Evolutionary conservation across 2,329 filamentous ascomycete genomes (phyloP), one percentile per base, ranked within the genome.

Genomic region (Anthostomella pinea): DNA sequence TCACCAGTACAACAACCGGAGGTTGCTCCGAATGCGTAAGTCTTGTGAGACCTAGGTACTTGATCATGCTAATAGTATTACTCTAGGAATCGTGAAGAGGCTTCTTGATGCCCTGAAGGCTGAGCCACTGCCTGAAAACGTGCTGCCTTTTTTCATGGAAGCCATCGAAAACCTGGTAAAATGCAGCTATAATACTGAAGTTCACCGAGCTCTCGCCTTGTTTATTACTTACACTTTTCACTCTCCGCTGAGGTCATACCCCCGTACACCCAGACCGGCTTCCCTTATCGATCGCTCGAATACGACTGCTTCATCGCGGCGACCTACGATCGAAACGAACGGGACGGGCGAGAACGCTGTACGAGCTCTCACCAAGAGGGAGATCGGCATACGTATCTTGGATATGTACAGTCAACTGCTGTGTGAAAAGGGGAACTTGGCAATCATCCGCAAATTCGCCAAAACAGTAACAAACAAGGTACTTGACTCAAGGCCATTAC

Each of bases 381-480:
- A 89, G 41, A 68, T 95, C 23, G 89, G 87, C 6, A 73, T 82
- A 23, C 81, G 77, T 44, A 77, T 96, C 35, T 67, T 96, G 14
- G 78, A 78, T 46, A 81, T 95, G 64, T 91, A 93, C 55, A 77
- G 84, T 6, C 75, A 81, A 17, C 71, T 95, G 8, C 69, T 96
- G 8, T 95, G 89, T 53, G 81, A 87, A 43, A 79, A 79, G 51
- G 75, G 75, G 15, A 87, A 83, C 46, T 66, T 75, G 8, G 69
- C 69, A 10, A 81, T 84, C 43, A 85, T 95, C 38, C 80, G 83
- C 56, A 93, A 89, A 52, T 97, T 98, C 68, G 87, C 89, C 5
- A 86, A 85, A 56, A 94, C 91, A 2, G 91, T 98, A 7, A 96
- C 91, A 15, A 95, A 95, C 52, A 95, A 95, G 75, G 86, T 88